Conservation (phyloP, 441 rosid species). For the Brassica balearica region DNA sequence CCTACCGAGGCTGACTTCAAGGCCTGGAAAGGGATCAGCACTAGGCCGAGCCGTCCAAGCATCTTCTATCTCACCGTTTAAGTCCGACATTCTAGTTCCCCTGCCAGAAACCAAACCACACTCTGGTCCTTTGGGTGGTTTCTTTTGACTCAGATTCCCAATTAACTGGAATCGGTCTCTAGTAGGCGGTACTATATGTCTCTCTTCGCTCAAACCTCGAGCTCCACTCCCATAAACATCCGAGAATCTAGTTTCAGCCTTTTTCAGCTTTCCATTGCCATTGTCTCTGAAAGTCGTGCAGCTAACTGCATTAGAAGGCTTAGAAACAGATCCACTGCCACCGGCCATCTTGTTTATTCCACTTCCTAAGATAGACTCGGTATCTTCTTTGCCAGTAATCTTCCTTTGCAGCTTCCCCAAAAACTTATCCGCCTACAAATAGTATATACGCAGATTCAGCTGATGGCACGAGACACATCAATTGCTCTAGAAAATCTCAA, state of each 20-base stretch:
- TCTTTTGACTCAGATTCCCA: constrained; percentile 41
- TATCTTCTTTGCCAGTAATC: constrained; percentile 46
- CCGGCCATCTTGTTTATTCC: constrained; percentile 13
- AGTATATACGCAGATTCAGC: constrained; percentile 36
- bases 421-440: constrained; percentile 66
- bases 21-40: constrained; percentile 47
- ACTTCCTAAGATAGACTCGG: neutral
- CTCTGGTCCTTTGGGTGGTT: constrained; percentile 40
- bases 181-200: constrained; percentile 35
- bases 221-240: constrained; percentile 41
- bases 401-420: constrained; percentile 65
- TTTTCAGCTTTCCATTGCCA: constrained; percentile 35
- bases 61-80: constrained; percentile 49
- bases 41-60: constrained; percentile 46
- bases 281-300: constrained; percentile 34
- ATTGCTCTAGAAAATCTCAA: neutral
- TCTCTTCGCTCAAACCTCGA: constrained; percentile 40
- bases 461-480: constrained; percentile 1
- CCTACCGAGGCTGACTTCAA: constrained; percentile 49
- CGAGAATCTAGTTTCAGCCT: constrained; percentile 34
- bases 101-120: constrained; percentile 44
- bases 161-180: constrained; percentile 43
- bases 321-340: constrained; percentile 38
- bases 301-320: constrained; percentile 43
- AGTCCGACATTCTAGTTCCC: constrained; percentile 48